Conservation (phyloP, 768 basidiomycete genomes). For the Termitomyces sp. region DNA sequence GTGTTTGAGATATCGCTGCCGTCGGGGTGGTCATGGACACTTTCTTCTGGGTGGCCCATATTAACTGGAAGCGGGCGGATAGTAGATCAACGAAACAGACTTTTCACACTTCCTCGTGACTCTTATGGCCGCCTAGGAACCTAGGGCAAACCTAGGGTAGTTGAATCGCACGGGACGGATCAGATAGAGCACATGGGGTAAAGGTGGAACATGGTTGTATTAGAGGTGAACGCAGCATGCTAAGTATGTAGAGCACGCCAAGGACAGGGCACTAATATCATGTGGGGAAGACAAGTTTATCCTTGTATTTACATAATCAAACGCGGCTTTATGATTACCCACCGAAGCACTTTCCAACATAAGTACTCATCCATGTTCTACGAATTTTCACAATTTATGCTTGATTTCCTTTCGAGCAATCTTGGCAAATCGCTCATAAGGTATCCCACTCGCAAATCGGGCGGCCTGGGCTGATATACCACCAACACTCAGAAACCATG, state of each 20-base stretch:
- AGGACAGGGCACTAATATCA: no score
- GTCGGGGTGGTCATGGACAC: slow-evolving; percentile 16
- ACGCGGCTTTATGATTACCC: no score
- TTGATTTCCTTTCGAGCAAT: slow-evolving; percentile 62
- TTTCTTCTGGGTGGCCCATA: slow-evolving; percentile 22
- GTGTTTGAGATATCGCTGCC: slow-evolving; percentile 17
- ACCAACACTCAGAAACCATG: background rate
- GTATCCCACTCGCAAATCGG: slow-evolving; percentile 59
- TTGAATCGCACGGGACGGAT: background rate
- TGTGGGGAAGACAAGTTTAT: no score
- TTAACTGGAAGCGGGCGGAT: slow-evolving; percentile 1
- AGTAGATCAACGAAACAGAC: background rate
- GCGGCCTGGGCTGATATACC: slow-evolving; percentile 57
- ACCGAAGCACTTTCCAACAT: background rate
- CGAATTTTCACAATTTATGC: slow-evolving; percentile 50
- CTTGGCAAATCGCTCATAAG: slow-evolving; percentile 47
- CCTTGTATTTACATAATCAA: no score
- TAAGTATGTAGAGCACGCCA: background rate
- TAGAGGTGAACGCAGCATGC: background rate
- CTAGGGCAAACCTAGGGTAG: no score
- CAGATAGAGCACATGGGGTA: background rate
- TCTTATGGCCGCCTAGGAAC: no score
- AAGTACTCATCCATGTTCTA: no score
- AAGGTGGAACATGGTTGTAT: no score
- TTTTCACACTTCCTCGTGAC: background rate